These are phyloP conservation scores for Exophiala viscosa DNA, from an alignment of 2,329 filamentous ascomycete species.

Conservation along the genomic window DNA sequence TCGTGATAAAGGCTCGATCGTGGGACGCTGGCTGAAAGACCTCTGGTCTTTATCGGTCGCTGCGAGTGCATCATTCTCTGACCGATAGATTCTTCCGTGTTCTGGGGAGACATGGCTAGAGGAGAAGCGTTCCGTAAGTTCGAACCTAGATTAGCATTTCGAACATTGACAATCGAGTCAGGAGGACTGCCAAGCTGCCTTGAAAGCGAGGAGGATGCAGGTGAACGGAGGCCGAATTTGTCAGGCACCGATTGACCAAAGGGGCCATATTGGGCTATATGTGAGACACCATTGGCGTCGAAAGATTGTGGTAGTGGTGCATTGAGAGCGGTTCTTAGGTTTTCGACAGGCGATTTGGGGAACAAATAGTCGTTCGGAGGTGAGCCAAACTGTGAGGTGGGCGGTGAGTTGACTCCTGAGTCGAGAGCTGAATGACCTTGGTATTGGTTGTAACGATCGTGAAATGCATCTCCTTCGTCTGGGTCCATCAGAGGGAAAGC, in stretches of 20 bases:
- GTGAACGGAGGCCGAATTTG: slow-evolving; percentile 84
- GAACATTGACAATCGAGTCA: slow-evolving; percentile 57
- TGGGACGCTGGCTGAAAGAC: slow-evolving; percentile 59
- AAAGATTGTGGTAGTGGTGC: slow-evolving; percentile 91
- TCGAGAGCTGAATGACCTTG: slow-evolving; percentile 55
- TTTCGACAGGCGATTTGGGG: slow-evolving; percentile 70
- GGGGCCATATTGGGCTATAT: slow-evolving; percentile 82
- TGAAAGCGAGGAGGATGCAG: slow-evolving; percentile 53
- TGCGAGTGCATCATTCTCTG: slow-evolving; percentile 62
- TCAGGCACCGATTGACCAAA: slow-evolving; percentile 90
- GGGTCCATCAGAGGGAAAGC: slow-evolving; percentile 41
- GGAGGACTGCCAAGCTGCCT: slow-evolving; percentile 60
- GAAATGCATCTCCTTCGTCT: slow-evolving; percentile 40
- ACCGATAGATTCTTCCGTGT: slow-evolving; percentile 62
- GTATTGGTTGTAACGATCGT: slow-evolving; percentile 36
- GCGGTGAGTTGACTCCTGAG: slow-evolving; percentile 56
- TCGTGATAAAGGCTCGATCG: slow-evolving; percentile 49
- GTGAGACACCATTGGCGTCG: slow-evolving; percentile 91
- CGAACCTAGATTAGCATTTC: slow-evolving; percentile 65
- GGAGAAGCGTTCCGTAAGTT: slow-evolving; percentile 62
- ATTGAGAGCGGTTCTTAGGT: slow-evolving; percentile 75
- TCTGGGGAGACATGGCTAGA: slow-evolving; percentile 57
- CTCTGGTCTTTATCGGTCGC: slow-evolving; percentile 51
- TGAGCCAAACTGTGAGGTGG: slow-evolving; percentile 71
- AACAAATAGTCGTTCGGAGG: slow-evolving; percentile 75